Base-by-base conservation (phyloP, 1,139 yeast genomes). In the Geotrichum cucujoidarum region DNA sequence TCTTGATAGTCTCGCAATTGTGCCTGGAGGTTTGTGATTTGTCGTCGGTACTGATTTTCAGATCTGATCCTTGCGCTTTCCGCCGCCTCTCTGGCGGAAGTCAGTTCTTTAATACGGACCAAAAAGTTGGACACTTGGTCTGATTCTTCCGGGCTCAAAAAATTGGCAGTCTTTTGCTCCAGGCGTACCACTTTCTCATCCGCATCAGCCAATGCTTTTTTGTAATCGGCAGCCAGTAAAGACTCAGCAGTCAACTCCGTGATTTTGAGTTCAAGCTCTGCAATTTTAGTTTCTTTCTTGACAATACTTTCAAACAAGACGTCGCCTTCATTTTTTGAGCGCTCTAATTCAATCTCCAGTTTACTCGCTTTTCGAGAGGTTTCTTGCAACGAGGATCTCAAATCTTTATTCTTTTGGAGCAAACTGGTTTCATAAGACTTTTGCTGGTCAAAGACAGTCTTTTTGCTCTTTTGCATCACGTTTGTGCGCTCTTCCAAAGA, bases 391-490 rank as follows among this genome's bases (percentile, higher is more conserved):
- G 47, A 11, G 14, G 54, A 27, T 20, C 48, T 50, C 24, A 40
- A 59, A 2, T 66, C 60, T 0, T 64, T 54, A 18, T 72, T 60
- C 29, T 39, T 17, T 16, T 32, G 34, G 5, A 45, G 48, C 24
- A 45, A 14, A n/a, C 30, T 33, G 17, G 48, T 31, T 21, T 45
- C 48, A 22, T 45, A 45, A n/a, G 27, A 24, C 27, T 38, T 45
- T 32, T 45, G 48, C 13, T 42, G 43, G 25, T 45, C 48, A 17
- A 24, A 24, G 8, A 24, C 10, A 24, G 24, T 33, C 37, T 16
- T 20, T n/a, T 16, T n/a, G n/a, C 10, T 20, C 17, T 17, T 33
- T 22, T 4, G 22, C 24, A 7, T 33, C 37, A 33, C 10, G 27
- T 24, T 24, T 6, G 27, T 6, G 10, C 10, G 27, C 6, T 24